Evolutionary conservation across 192 early-diverging fungal genomes (phyloP), one percentile per base, ranked within the genome.

Genomic region (Coemansia sp.): DNA sequence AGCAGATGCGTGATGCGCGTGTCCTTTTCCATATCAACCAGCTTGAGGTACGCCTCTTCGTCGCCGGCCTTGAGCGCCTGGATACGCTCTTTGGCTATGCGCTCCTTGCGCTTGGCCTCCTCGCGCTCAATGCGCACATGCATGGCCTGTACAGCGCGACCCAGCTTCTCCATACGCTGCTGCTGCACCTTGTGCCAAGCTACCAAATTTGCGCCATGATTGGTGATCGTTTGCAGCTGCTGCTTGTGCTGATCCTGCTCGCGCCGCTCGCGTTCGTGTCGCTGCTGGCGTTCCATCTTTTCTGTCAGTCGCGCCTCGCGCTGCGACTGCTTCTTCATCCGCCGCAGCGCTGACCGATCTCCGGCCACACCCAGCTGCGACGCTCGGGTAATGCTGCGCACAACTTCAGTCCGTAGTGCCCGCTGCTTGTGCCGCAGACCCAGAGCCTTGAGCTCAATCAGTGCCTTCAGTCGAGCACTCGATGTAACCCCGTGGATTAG

Each of bases 21-120:
- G 73, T 99, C 94, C 81, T 99, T 99, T 40, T 90, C 90, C 82
- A 94, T 80, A 73, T 98, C 95, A 56, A 99, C 85, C 47, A 99
- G 85, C 69, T 93, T 91, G 70, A 97, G 80, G 73, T 99, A 99
- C 1, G 94, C 94, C 61, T 94, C 96, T 74, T 99, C 97, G 79
- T 99, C 95, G 83, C 97, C 93, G 51, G 88, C 92, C 83, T 92
- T 94, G 65, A 99, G 86, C 23, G 97, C 97, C 65, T 89, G 86
- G 25, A 99, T 82, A 93, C 97, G 93, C 83, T 99, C 97, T 73
- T 93, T 88, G 4, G 89, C 87, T 14, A 94, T 74, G 47, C 89
- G 85, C 72, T 93, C 89, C 21, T 84, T 78, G 52, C 92, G 89
- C 81, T 92, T 92, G 71, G 91, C 88, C 69, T 99, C 97, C 68